Evolutionary conservation across 75 land plant species (phyloP).

Genomic region (Cunninghamia lanceolata): DNA sequence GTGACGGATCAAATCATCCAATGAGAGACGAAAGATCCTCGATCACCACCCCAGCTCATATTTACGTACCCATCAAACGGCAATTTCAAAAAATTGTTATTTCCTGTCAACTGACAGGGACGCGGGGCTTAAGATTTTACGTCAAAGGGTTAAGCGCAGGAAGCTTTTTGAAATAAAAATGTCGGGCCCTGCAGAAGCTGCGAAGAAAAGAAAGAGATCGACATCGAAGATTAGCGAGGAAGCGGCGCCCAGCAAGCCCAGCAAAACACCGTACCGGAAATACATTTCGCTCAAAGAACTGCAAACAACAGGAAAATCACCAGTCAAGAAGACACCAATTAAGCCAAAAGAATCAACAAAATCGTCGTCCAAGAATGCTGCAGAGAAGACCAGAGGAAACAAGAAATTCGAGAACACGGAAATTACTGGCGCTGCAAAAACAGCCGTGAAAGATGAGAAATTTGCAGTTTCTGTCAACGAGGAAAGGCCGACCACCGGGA

Average conservation of each 20-base stretch:
- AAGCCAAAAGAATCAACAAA: conserved; percentile 4
- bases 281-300: background rate
- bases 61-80: background rate
- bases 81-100: too few relatives aligned
- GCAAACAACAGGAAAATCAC: background rate
- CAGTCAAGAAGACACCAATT: conserved; percentile 4
- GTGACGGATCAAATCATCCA: background rate
- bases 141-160: too few relatives aligned
- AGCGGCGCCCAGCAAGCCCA: background rate
- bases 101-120: background rate
- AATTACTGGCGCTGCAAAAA: background rate
- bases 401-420: background rate
- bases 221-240: background rate
- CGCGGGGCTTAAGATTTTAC: background rate
- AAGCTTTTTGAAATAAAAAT: background rate
- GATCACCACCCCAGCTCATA: background rate
- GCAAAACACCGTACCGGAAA: background rate
- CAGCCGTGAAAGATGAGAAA: too few relatives aligned
- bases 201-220: background rate
- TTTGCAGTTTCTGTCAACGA: background rate
- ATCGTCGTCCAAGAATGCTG: background rate
- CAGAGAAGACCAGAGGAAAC: conserved; percentile 7
- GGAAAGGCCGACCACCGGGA: conserved; percentile 5
- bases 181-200: background rate
- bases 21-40: background rate